phyloP scores from a whole-genome alignment of 1,139 yeast species.

The Debaryomycetaceae sp. region DNA sequence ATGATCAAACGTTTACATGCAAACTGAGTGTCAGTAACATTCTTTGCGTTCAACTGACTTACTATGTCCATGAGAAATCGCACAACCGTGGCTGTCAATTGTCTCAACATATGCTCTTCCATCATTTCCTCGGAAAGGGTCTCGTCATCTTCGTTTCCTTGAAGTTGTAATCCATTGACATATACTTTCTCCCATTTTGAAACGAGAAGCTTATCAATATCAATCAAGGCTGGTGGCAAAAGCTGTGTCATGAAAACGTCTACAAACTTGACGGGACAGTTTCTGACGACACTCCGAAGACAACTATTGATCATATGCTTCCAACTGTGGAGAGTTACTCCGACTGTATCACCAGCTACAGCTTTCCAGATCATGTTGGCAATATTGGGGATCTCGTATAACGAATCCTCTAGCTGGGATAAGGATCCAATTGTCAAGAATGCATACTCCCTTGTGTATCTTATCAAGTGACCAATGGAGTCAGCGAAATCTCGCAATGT shows the following conservation, averaged over 20 bases:
- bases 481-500: slow-evolving; percentile 96
- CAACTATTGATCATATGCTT: slow-evolving; percentile 92
- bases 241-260: slow-evolving; percentile 71
- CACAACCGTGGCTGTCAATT: slow-evolving; percentile 90
- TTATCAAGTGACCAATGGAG: slow-evolving; percentile 92
- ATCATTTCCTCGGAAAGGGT: slow-evolving; percentile 95
- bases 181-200: slow-evolving; percentile 74
- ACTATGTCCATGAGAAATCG: slow-evolving; percentile 83
- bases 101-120: slow-evolving; percentile 93
- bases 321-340: slow-evolving; percentile 95
- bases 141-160: slow-evolving; percentile 72
- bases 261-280: slow-evolving; percentile 75
- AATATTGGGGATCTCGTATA: slow-evolving; percentile 81
- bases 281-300: slow-evolving; percentile 78
- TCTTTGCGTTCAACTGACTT: slow-evolving; percentile 60
- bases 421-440: slow-evolving; percentile 86
- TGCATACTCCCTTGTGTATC: slow-evolving; percentile 96
- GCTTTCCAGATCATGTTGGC: slow-evolving; percentile 80
- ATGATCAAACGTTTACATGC: slow-evolving; percentile 66
- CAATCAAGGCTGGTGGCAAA: slow-evolving; percentile 69
- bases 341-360: slow-evolving; percentile 78
- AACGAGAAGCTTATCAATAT: slow-evolving; percentile 67
- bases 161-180: slow-evolving; percentile 65
- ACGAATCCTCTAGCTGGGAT: slow-evolving; percentile 83
- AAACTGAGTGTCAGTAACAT: slow-evolving; percentile 53